Base-by-base conservation (phyloP, 495 filamentous ascomycete genomes). In the Cercophora sp. region DNA sequence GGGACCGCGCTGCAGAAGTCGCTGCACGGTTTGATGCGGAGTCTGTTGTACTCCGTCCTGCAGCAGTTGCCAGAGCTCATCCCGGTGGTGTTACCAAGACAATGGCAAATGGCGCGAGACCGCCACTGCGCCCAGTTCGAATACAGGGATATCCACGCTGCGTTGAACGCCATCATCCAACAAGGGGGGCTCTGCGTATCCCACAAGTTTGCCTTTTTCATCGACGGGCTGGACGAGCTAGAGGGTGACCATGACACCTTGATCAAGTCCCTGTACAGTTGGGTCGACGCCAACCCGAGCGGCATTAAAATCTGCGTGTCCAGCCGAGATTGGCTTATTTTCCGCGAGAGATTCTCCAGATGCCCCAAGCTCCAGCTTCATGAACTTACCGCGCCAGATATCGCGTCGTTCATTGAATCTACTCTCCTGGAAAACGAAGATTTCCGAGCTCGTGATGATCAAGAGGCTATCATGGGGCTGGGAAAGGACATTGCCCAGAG, bases 151-250 rank as follows among this genome's bases (percentile, higher is more conserved):
- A 31, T 29, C 11, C 10, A 39, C 5, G 6, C 44, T 27, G 31
- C 10, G 2, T n/a, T 36, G 10, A 15, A 4, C 1, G 22, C 8
- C 6, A 13, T 47, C 11, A 32, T 32, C 27, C 22, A 0, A 24
- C 16, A 5, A 5, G 43, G 22, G 5, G 15, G 5, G 11, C n/a
- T 32, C 4, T 32, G 22, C 15, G 11, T 4, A 3, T 9, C 19
- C 10, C 18, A 45, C 25, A 26, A 46, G 16, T 52, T 79, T 31
- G 78, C 70, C 41, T 64, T 77, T 23, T 78, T 78, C 29, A 70
- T 80, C 41, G 75, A 79, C 44, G 75, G 74, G 4, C 59, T 79
- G 0, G 73, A 78, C 41, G 75, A 79, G 36, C 70, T 63, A 32
- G 43, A 63, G 2, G 67, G 65, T 1, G 56, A 44, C 5, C 56